Base-by-base conservation (phyloP, 2,329 filamentous ascomycete species). In the Trichoderma pleuroti region DNA sequence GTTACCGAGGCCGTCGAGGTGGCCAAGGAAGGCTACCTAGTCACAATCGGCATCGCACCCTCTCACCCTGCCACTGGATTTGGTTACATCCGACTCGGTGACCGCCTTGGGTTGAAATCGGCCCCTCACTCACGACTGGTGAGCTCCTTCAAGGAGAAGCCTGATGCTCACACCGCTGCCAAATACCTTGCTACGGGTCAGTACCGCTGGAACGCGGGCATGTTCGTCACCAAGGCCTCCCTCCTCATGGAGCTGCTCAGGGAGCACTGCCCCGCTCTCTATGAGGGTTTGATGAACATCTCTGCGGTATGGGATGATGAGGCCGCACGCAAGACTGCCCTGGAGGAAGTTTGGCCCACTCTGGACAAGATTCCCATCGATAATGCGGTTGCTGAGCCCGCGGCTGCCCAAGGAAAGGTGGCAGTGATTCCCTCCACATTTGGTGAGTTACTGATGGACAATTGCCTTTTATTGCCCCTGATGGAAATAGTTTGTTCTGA, bases 161-260 rank as follows among this genome's bases (percentile, higher is more conserved):
- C 75, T 11, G 75, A 76, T 57, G 75, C 75, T 11, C 75, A 75
- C 70, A 76, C 75, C 34, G 75, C 75, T 26, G 75, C 73, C 71
- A 76, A 76, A 71, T 76, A 76, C 66, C 70, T 76, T 26, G 74
- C 72, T 7, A 76, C 75, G 14, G 75, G 75, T 54, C 74, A 76
- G 70, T 76, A 76, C 70, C 74, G 75, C 64, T 76, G 75, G 75
- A 76, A 76, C 62, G 75, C 75, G 2, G 75, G 75, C 61, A 76
- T 76, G 75, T 76, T 76, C 60, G 75, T 76, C 61, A 76, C 74
- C 67, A 75, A 75, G 66, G 75, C 75, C 14, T 74, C 74, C n/a
- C 72, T 75, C 42, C 68, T 76, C 18, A 76, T 76, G 75, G 74
- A 74, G 34, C 71, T 76, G 21, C 71, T 76, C 49, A 73, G 74